These are phyloP conservation scores for Mycena rosella DNA, from an alignment of 768 basidiomycete genomes.

Conservation along the genomic window DNA sequence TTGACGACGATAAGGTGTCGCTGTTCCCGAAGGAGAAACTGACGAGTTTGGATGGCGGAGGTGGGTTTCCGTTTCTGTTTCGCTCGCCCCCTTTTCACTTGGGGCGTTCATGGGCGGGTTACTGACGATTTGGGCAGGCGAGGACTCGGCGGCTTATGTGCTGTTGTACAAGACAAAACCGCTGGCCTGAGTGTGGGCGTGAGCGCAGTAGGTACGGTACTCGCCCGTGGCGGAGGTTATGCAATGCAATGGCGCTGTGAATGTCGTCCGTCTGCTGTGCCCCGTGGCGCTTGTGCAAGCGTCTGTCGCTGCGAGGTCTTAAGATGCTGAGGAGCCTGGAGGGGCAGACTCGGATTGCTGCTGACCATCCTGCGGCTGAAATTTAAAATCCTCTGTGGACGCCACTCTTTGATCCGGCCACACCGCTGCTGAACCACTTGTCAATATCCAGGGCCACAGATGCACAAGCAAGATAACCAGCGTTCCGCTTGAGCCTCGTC, in stretches of 20 bases:
- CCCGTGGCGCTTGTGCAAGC: no score
- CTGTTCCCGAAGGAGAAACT: slow-evolving; percentile 89
- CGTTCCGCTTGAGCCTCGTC: no score
- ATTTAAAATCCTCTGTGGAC: no score
- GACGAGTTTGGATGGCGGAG: slow-evolving; percentile 88
- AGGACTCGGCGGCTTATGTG: slow-evolving; percentile 92
- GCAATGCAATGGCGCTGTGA: not conserved
- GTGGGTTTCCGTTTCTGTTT: slow-evolving; percentile 41
- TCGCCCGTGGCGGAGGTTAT: not conserved
- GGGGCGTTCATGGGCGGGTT: not conserved
- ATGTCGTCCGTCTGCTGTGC: not conserved
- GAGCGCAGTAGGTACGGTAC: no score
- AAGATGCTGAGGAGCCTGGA: no score
- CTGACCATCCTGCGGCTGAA: no score
- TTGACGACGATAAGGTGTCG: slow-evolving; percentile 95
- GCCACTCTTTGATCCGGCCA: no score
- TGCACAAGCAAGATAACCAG: no score
- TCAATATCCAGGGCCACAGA: no score
- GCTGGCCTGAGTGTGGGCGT: slow-evolving; percentile 39
- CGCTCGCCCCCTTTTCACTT: not conserved
- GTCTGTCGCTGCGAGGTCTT: no score
- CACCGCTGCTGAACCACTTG: no score
- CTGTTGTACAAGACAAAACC: slow-evolving; percentile 82
- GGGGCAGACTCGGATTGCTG: no score
- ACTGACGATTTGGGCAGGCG: slow-evolving; percentile 54